phyloP scores from a whole-genome alignment of 2,329 filamentous ascomycete genomes.

The Cladorrhinum sp. region DNA sequence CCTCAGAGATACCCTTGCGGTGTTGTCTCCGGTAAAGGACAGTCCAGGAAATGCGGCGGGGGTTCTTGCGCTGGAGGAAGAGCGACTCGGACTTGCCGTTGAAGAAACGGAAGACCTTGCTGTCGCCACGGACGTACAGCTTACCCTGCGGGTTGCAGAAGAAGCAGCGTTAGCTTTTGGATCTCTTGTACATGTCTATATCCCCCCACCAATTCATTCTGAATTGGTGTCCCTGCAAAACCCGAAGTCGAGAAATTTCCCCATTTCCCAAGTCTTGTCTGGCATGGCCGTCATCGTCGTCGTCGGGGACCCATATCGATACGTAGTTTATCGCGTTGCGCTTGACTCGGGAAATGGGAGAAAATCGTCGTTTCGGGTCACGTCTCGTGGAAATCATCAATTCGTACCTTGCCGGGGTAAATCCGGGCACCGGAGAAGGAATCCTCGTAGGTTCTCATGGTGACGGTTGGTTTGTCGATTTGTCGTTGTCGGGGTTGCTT shows the following conservation, averaged over 20 bases:
- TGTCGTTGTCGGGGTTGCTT: constrained; percentile 30
- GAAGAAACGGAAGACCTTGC: constrained; percentile 99
- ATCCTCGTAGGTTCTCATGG: constrained; percentile 67
- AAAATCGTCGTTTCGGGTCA: constrained; percentile 25
- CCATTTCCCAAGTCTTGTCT: constrained; percentile 17
- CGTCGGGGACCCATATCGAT: constrained; percentile 10
- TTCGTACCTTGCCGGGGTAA: constrained; percentile 64
- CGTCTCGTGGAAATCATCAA: constrained; percentile 14
- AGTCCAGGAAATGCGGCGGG: constrained; percentile 98
- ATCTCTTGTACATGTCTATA: not conserved
- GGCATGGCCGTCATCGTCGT: constrained; percentile 3
- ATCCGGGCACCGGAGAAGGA: constrained; percentile 64
- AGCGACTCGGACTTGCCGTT: constrained; percentile 99
- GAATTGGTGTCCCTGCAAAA: not conserved
- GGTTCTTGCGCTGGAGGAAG: constrained; percentile 99
- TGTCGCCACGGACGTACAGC: constrained; percentile 99
- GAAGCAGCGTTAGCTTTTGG: constrained; percentile 30
- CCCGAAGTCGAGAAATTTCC: constrained; percentile 12
- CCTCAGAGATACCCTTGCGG: constrained; percentile 99
- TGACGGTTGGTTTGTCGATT: constrained; percentile 43
- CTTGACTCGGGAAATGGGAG: constrained; percentile 20
- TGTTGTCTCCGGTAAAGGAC: constrained; percentile 97
- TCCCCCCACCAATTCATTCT: not conserved
- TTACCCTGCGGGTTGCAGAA: constrained; percentile 70
- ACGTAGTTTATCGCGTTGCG: constrained; percentile 9